Evolutionary conservation across 2,329 filamentous ascomycete species (phyloP), one percentile per base, ranked within the genome.

Genomic region (Coniochaeta sp.): DNA sequence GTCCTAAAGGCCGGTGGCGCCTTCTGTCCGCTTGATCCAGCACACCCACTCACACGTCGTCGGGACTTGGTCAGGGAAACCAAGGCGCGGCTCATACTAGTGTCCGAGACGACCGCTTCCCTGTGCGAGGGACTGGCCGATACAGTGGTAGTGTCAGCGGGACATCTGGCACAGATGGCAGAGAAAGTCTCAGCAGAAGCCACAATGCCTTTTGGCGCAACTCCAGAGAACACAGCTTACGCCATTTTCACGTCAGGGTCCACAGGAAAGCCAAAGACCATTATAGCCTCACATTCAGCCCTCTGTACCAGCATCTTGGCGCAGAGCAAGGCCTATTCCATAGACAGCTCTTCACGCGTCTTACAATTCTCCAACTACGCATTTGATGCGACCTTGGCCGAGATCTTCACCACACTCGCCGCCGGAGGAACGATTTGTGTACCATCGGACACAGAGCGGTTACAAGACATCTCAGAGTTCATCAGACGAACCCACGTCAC

Each of bases 191-290:
- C n/a, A n/a, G n/a, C n/a, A 12, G 28, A 22, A 52, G 2, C 6
- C 34, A 36, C 34, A 9, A 12, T 6, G 52, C 19, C 26, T 33
- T n/a, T 14, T n/a, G n/a, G n/a, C 3, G 52, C 14, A 16, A 7
- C 54, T 62, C 36, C n/a, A n/a, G n/a, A n/a, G n/a, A n/a, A n/a
- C n/a, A n/a, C 61, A 44, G 55, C 63, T 12, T 71, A 67, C 33
- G 77, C 80, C 64, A 77, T 81, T 67, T 82, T 81, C 63, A 83
- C 80, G 19, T 81, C 78, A 5, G 80, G 80, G 17, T 80, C 76
- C 24, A 82, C 80, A 0, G 80, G 80, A 6, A 70, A 69, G 24
- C 80, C 80, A 1, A 83, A 63, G 59, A 62, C 59, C 19, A 62
- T 61, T 33, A 62, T 63, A 44, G 61, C 62, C 22, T 60, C 62